Base-by-base conservation (phyloP, 345 rosid species). In the Cardiospermum halicacabum region DNA sequence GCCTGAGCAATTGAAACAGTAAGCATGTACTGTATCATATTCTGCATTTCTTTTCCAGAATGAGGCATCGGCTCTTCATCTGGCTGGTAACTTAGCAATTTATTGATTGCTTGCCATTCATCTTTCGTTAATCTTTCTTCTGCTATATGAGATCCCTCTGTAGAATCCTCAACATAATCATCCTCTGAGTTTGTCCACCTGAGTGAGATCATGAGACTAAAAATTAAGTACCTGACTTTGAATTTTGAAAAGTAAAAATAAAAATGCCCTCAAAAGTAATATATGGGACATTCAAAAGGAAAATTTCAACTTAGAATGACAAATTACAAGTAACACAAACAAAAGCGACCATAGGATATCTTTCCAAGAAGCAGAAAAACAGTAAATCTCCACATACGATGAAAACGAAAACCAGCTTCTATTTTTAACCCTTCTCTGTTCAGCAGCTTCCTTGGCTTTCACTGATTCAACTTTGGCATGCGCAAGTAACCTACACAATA, bases 401-500 rank as follows among this genome's bases (percentile, higher is more conserved):
- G 79, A 69, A 67, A 89, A 81, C n/a, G 96, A 83, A 73, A 89
- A 91, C 99, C 99, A 94, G 68, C 91, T 80, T 60, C 77, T 83
- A 78, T 86, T 89, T 72, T 83, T 80, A 69, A 81, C 82, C 80
- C 77, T 82, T 73, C 83, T 84, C 74, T 76, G 88, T 73, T 89
- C 93, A 62, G 99, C 99, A 63, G 88, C 99, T 79, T 91, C 97
- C 81, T 89, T 94, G 13, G 87, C 82, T 73, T 78, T 89, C 45
- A 87, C 93, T 64, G 96, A 85, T 83, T 94, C 97, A 81, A 84
- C 87, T 86, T 91, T 94, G 47, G 96, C 99, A 87, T 94, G 99
- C 57, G 97, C 99, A 74, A 94, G 97, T 71, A 94, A 83, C 96
- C 99, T 94, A 74, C 53, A 60, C 22, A 18, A 62, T 60, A 36